Base-by-base conservation (phyloP, 352 stramenopile species). In the Phytophthora kernoviae region DNA sequence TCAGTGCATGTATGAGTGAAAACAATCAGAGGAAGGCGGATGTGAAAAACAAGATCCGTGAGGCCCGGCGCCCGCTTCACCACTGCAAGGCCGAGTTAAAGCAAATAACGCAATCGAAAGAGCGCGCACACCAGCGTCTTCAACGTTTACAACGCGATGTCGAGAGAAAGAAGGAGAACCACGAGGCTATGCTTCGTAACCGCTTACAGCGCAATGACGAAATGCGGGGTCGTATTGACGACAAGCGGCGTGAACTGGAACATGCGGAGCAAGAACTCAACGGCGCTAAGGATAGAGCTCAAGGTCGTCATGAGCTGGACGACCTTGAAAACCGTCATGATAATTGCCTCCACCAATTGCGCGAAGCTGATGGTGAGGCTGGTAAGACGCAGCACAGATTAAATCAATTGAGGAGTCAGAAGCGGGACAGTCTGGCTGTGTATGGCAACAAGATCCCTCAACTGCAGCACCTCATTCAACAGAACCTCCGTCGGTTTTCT, bases 381-480 rank as follows among this genome's bases (percentile, higher is more conserved):
- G 49, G 55, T 14, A 83, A 78, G 2, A 44, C 73, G 1, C 65
- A 89, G 17, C 49, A 65, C 24, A 81, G 82, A 8, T 75, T 91
- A n/a, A 72, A 61, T 21, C 54, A 57, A 17, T 40, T 94, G 4
- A 64, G 61, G 41, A 60, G 58, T 5, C 85, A 93, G 55, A 89
- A 81, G 41, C 73, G 70, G 4, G 70, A 91, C 39, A 81, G 70
- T 53, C 54, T 93, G 8, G 72, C 77, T 0, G 80, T 89, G 3
- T 95, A 84, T 43, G 86, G 86, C 33, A 84, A 71, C 63, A 68
- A 67, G 24, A 89, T 92, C 30, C 80, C 80, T 1, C 72, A 89
- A 41, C 48, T 94, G 27, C 84, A 93, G 42, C 73, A 91, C 32
- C 53, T 91, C 22, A 95, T 95, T 43, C 70, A 91, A 0, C 53